Percentiles rank a stretch among this genome's conserved stretches.
phyloP scores from a whole-genome alignment of 345 rosid species.

The Acer campestre region DNA sequence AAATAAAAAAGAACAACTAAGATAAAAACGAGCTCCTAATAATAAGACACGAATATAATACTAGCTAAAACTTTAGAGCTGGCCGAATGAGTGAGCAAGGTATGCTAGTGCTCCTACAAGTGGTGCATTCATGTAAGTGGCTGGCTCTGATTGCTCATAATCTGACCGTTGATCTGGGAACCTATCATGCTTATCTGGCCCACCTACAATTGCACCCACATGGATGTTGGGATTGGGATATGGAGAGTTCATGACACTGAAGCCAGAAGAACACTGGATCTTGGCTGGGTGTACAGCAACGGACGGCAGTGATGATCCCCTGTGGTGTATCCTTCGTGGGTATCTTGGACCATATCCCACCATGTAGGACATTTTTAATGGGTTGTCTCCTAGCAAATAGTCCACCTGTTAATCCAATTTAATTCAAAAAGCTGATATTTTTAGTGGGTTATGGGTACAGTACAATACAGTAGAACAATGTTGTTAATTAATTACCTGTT shows the following conservation, averaged over 20 bases:
- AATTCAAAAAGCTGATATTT: not conserved
- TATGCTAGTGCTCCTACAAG: conserved; percentile 87
- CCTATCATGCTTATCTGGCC: conserved; percentile 75
- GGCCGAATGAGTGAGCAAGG: conserved; percentile 86
- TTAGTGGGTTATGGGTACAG: not conserved
- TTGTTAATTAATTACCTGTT: conserved; percentile 31
- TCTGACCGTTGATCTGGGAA: conserved; percentile 78
- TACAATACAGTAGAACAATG: no score
- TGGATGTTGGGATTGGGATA: conserved; percentile 89
- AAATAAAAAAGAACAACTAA: not conserved
- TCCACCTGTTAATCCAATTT: conserved; percentile 52
- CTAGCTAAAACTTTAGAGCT: conserved; percentile 41
- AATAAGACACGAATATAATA: not conserved
- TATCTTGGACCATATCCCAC: conserved; percentile 85
- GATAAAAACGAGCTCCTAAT: conserved; percentile 8
- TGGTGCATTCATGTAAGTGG: conserved; percentile 93
- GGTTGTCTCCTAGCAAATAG: conserved; percentile 88
- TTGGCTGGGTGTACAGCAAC: conserved; percentile 62
- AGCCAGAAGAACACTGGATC: conserved; percentile 78
- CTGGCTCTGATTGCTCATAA: conserved; percentile 91
- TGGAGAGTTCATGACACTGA: conserved; percentile 55
- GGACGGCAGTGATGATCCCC: conserved; percentile 91
- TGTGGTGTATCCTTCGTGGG: conserved; percentile 89
- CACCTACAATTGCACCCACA: conserved; percentile 87
- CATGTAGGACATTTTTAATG: conserved; percentile 89